Evolutionary conservation across 1,139 yeast genomes (phyloP), one percentile per base, ranked within the genome.

Genomic region (Taiozyma sp.): DNA sequence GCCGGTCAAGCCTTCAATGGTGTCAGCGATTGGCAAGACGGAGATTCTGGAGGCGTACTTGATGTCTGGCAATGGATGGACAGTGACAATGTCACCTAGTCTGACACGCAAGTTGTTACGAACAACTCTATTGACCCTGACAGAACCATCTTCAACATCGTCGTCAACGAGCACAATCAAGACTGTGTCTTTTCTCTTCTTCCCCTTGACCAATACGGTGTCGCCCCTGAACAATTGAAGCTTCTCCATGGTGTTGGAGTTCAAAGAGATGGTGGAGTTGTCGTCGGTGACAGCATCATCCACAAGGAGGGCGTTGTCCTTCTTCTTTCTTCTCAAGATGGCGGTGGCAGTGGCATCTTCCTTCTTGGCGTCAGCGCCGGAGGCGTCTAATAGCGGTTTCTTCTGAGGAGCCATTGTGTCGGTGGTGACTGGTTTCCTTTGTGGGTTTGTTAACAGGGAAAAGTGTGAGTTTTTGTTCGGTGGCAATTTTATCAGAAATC

Each of bases 221-320:
- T 95, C 99, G 63, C 99, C 99, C 57, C 99, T 84, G 79, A 95
- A 95, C 67, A 95, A 79, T 71, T 93, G 96, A 56, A 95, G 78
- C 63, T 85, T 78, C 68, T 95, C 99, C 96, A 95, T 89, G 30
- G 99, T 95, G 69, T 85, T 85, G 35, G 96, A 87, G 40, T 95
- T 86, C 85, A 95, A 87, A 50, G 97, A 87, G 67, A 95, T 87
- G 56, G 91, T 96, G 37, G 97, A 90, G 73, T 93, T 95, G 70
- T 95, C 99, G 70, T 95, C 99, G 64, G 88, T 90, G 65, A 86
- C 82, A 57, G 99, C 98, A 71, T 95, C 99, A 68, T 95, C 99
- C 48, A 95, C 99, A 59, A 95, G 74, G 64, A 95, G 77, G 49
- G 95, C 60, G 70, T 95, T 95, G 66, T 88, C 97, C 80, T 93